Percentiles rank a stretch among this genome's conserved stretches.
phyloP scores from a whole-genome alignment of 441 rosid species.

The Populus hybrid region DNA sequence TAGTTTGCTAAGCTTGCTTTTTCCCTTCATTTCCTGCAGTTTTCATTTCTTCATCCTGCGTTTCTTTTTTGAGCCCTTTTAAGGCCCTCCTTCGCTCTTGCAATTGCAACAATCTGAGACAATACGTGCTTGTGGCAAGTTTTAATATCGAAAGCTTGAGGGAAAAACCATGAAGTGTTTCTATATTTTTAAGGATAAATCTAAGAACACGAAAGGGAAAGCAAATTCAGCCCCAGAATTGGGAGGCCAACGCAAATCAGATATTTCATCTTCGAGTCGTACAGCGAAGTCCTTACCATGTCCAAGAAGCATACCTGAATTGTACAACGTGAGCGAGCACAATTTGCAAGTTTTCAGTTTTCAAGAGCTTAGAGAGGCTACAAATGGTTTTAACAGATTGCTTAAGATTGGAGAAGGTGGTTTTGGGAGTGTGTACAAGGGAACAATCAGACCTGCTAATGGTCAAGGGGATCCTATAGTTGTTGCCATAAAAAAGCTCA shows the following conservation, averaged over 20 bases:
- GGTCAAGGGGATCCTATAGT: conserved; percentile 30
- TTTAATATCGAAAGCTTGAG: neutral
- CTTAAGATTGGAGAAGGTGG: conserved; percentile 93
- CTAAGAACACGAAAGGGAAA: conserved; percentile 36
- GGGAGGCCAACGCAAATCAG: conserved; percentile 20
- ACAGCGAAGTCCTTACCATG: conserved; percentile 61
- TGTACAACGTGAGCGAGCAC: conserved; percentile 27
- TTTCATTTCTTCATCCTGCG: neutral
- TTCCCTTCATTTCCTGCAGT: neutral
- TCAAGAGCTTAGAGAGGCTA: conserved; percentile 67
- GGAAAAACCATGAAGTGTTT: conserved; percentile 40
- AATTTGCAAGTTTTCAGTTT: conserved; percentile 45
- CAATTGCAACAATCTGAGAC: neutral
- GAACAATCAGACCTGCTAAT: conserved; percentile 40
- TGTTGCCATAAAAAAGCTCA: conserved; percentile 61
- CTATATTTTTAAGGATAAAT: conserved; percentile 44
- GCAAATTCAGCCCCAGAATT: conserved; percentile 51
- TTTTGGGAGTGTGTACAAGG: conserved; percentile 75
- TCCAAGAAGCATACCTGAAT: conserved; percentile 56
- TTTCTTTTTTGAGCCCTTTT: no score
- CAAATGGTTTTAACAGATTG: conserved; percentile 54
- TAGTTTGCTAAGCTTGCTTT: neutral
- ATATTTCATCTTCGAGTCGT: conserved; percentile 26
- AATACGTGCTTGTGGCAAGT: neutral
- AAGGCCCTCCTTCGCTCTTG: neutral